phyloP scores from a whole-genome alignment of 176 grass and related monocot genomes.

The Triticum urartu region DNA sequence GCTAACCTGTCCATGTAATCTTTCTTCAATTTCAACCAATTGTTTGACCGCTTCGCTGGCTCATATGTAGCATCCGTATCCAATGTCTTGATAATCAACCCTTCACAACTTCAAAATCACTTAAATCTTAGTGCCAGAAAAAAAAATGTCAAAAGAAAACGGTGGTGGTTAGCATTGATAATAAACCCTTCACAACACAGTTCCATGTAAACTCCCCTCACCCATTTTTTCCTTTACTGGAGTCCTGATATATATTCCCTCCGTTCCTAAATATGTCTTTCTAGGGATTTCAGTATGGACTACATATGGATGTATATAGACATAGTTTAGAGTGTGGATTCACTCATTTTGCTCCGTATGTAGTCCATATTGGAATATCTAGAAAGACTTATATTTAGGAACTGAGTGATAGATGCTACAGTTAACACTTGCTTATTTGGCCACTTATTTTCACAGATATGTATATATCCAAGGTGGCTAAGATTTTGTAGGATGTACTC shows the following conservation, averaged over 20 bases:
- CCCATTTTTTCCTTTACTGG: slow-evolving; percentile 10
- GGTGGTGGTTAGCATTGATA: neutral
- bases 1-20: slow-evolving; percentile 98
- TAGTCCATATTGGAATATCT: no score
- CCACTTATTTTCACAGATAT: slow-evolving; percentile 16
- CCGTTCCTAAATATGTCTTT: no score
- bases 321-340: no score
- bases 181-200: neutral
- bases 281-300: no score
- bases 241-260: neutral
- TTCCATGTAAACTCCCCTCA: slow-evolving; percentile 8
- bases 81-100: slow-evolving; percentile 99
- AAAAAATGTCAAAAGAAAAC: slow-evolving; percentile 8
- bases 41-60: slow-evolving; percentile 94
- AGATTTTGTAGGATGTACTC: slow-evolving; percentile 1
- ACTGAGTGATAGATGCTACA: slow-evolving; percentile 1
- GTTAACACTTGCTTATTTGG: neutral
- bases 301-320: no score
- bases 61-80: slow-evolving; percentile 98
- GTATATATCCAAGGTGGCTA: slow-evolving; percentile 19
- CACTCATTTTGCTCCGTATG: no score
- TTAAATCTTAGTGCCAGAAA: slow-evolving; percentile 25
- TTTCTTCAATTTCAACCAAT: slow-evolving; percentile 99
- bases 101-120: slow-evolving; percentile 79
- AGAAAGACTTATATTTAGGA: no score